Conservation (phyloP, 2,329 filamentous ascomycete genomes). For the Phaeosphaeriaceae sp. region DNA sequence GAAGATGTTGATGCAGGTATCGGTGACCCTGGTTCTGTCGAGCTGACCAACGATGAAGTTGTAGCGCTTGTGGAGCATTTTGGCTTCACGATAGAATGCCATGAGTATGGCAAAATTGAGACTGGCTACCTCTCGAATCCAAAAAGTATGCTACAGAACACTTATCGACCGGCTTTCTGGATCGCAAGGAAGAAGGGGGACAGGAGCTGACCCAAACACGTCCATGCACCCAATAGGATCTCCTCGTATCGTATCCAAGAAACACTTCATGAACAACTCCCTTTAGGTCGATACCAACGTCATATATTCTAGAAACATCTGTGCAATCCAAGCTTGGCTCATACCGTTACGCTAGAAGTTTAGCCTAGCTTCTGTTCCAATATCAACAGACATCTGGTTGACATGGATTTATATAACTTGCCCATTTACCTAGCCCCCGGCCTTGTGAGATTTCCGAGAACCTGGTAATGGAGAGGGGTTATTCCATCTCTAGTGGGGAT, state of each 20-base stretch:
- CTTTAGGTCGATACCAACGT: too few species aligned
- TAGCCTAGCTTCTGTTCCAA: too few species aligned
- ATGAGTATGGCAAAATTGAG: constrained; percentile 61
- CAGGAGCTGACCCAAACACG: background rate
- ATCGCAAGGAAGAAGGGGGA: constrained; percentile 72
- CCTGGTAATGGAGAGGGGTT: background rate
- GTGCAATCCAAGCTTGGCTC: too few species aligned
- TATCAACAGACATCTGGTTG: too few species aligned
- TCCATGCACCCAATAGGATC: background rate
- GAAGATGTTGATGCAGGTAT: constrained; percentile 63
- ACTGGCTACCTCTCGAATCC: constrained; percentile 88
- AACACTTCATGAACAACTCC: too few species aligned
- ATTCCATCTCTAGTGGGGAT: background rate
- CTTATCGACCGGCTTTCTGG: constrained; percentile 84
- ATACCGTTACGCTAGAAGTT: too few species aligned
- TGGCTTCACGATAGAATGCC: constrained; percentile 76
- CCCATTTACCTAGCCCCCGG: background rate
- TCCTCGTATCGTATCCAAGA: background rate
- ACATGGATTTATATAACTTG: background rate
- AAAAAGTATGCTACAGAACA: constrained; percentile 83
- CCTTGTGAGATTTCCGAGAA: background rate
- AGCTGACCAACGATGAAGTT: constrained; percentile 89
- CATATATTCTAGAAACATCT: too few species aligned
- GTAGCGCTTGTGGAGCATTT: constrained; percentile 73
- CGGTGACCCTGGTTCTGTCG: constrained; percentile 86